Base-by-base conservation (phyloP, 2,329 filamentous ascomycete species). In the Alternaria atra region DNA sequence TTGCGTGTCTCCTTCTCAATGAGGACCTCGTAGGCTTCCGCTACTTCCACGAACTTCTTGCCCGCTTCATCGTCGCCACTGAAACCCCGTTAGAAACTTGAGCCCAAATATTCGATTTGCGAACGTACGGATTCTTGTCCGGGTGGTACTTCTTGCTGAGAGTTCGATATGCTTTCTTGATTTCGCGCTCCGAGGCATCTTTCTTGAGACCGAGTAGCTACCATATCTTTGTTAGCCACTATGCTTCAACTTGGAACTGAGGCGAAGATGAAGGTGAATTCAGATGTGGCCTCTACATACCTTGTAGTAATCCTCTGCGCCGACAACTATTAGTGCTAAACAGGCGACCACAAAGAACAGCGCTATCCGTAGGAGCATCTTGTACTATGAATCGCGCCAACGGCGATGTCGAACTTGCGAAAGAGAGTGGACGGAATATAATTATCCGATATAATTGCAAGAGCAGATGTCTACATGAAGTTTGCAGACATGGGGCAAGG, bases 131-230 rank as follows among this genome's bases (percentile, higher is more conserved):
- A 73, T 98, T 98, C 86, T 99, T 99, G 81, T 99, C 95, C 4
- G 95, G 95, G 76, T 99, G 95, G 79, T 87, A 97, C 79, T 96
- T 97, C 81, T 98, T 98, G 83, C 92, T 96, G 10, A 99, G 85
- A 61, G 89, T 90, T 61, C 94, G 89, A 80, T 99, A 99, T 23
- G 95, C 94, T 46, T 91, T 91, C 81, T 99, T 99, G 77, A 99
- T 90, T 73, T 98, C 91, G 73, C 90, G 89, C 55, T 97, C 93
- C 47, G 88, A 90, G 15, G 94, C 94, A 61, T 90, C 84, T 73
- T 88, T 93, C 73, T 90, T 87, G 65, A 99, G 82, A 55, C 91
- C 93, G 27, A 99, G 87, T 60, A 97, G 82, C 89, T 97, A 82
- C 65, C 83, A 10, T 29, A 37, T 30, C 15, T 8, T 7, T 32